Evolutionary conservation across 1,139 yeast species (phyloP).

Genomic region (Hyphopichia fennica): DNA sequence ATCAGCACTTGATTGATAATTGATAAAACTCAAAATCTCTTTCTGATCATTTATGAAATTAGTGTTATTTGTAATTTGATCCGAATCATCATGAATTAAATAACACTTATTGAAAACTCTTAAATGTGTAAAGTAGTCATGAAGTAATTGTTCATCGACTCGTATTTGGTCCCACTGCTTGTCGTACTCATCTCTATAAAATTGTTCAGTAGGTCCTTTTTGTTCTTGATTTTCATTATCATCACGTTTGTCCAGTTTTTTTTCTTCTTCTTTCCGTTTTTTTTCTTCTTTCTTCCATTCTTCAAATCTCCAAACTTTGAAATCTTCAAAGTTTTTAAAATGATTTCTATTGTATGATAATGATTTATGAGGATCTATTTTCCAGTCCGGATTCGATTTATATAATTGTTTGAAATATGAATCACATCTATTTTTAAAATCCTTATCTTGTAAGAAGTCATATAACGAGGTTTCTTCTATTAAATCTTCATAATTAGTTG

Average conservation of each 20-base stretch:
- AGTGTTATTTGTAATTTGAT: conserved; percentile 1
- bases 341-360: conserved; percentile 1
- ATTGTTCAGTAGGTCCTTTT: not conserved
- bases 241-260: not conserved
- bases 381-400: conserved; percentile 6
- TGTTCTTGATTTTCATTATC: not conserved
- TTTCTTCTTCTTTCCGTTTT: not conserved
- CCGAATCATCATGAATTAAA: conserved; percentile 6
- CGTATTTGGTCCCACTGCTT: not conserved
- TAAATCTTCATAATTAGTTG: not conserved
- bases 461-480: not conserved
- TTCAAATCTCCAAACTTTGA: conserved; percentile 1
- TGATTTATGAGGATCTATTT: conserved; percentile 5
- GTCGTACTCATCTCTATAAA: not conserved
- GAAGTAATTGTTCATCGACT: conserved; percentile 11
- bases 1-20: not conserved
- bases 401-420: conserved; percentile 7
- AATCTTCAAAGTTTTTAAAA: conserved; percentile 1
- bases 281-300: conserved; percentile 1
- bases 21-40: conserved; percentile 1
- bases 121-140: conserved; percentile 13
- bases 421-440: conserved; percentile 6
- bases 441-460: conserved; percentile 1
- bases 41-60: conserved; percentile 1
- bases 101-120: conserved; percentile 15